Conservation (phyloP, 2,329 filamentous ascomycete genomes). For the Monosporascus sp. region DNA sequence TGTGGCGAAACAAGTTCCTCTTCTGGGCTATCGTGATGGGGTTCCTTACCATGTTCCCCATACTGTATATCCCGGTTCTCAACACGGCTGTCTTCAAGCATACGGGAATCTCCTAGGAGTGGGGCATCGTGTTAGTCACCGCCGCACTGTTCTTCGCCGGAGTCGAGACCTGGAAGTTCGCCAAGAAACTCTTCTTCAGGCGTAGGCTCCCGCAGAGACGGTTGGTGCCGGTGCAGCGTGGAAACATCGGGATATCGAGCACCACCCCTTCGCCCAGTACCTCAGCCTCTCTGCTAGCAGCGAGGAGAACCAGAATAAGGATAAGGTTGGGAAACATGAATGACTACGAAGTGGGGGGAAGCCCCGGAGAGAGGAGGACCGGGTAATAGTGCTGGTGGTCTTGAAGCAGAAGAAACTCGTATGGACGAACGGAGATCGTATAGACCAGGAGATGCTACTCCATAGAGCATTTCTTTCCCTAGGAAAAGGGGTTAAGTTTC, state of each 20-base stretch:
- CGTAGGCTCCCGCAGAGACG: conserved; percentile 11
- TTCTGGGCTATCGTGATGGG: conserved; percentile 57
- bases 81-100: conserved; percentile 58
- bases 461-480: conserved; percentile 59
- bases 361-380: conserved; percentile 3
- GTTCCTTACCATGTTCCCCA: conserved; percentile 44
- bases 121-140: conserved; percentile 54
- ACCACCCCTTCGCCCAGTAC: conserved; percentile 35
- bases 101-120: conserved; percentile 57
- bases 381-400: neutral
- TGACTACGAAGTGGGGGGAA: conserved; percentile 22
- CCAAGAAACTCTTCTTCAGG: conserved; percentile 43
- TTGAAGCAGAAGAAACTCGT: neutral
- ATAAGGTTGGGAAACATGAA: conserved; percentile 8
- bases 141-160: conserved; percentile 53
- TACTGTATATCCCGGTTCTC: conserved; percentile 56
- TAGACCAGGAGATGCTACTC: conserved; percentile 49
- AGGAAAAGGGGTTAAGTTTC: conserved; percentile 41
- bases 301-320: neutral
- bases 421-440: neutral
- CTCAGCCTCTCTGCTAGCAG: conserved; percentile 13
- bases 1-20: conserved; percentile 69
- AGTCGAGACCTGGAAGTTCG: conserved; percentile 56
- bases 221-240: conserved; percentile 21
- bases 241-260: conserved; percentile 35